Percentiles rank a stretch among this genome's conserved stretches.
phyloP scores from a whole-genome alignment of 768 basidiomycete species.

The Mrakia frigida region DNA sequence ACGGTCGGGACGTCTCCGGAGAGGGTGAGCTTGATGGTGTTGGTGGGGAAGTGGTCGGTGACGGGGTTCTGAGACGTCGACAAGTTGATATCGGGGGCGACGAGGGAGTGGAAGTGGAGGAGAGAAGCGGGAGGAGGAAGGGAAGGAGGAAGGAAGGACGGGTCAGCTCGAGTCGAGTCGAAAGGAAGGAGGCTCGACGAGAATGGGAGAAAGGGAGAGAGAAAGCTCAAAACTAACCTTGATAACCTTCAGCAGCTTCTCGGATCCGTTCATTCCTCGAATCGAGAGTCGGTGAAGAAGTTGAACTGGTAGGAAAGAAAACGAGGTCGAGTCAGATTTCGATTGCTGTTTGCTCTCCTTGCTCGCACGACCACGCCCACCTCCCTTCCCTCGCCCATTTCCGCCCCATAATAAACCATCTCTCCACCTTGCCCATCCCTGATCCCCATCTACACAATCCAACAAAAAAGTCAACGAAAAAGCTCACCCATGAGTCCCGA shows the following conservation, averaged over 20 bases:
- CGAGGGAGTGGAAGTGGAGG: neutral
- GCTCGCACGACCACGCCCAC: no score
- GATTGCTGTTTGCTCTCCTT: neutral
- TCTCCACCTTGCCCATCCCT: no score
- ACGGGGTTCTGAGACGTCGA: constrained; percentile 71
- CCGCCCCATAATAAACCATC: no score
- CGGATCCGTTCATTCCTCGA: constrained; percentile 89
- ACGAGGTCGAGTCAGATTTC: neutral
- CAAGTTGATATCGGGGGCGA: neutral
- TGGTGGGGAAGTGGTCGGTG: constrained; percentile 85
- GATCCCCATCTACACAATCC: no score
- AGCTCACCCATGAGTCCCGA: constrained; percentile 90
- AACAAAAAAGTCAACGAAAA: neutral
- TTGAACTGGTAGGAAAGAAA: constrained; percentile 62
- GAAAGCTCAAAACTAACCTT: constrained; percentile 54
- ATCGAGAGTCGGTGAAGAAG: constrained; percentile 93
- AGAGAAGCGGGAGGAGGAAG: neutral
- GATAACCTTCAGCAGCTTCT: constrained; percentile 94
- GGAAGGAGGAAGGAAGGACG: neutral
- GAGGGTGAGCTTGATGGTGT: constrained; percentile 91
- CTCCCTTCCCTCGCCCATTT: no score
- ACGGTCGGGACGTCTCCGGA: constrained; percentile 84
- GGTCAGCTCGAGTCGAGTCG: neutral
- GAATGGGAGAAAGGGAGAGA: neutral
- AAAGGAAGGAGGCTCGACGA: neutral